Evolutionary conservation across 2,329 filamentous ascomycete genomes (phyloP).

Genomic region (Pseudogymnoascus sp.): DNA sequence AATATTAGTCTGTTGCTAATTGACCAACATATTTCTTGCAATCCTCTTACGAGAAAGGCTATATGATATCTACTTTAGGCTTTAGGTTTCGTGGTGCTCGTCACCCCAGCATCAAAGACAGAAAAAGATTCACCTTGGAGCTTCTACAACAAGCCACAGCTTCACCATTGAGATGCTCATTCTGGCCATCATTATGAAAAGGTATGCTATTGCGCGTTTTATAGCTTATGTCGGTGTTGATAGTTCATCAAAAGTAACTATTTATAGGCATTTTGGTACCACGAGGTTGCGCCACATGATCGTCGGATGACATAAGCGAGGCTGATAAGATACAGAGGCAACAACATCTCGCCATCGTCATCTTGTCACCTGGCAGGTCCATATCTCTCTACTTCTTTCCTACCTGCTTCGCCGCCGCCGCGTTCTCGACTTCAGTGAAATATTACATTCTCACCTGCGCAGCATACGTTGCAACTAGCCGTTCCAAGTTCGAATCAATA

Average conservation of each 20-base stretch:
- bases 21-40: not conserved
- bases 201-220: not conserved
- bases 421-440: not conserved
- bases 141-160: not conserved
- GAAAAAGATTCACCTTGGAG: not conserved
- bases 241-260: not conserved
- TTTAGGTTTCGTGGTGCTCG: no score
- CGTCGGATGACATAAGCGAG: slow-evolving; percentile 3
- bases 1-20: not conserved
- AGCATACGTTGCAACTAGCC: not conserved
- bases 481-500: not conserved
- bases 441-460: not conserved
- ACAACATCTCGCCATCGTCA: not conserved
- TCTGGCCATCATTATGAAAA: not conserved
- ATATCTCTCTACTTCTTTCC: not conserved
- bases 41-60: not conserved
- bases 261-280: not conserved
- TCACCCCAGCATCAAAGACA: not conserved
- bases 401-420: not conserved
- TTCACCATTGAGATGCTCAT: not conserved
- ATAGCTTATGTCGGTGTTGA: not conserved
- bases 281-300: not conserved
- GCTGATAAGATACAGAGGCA: not conserved
- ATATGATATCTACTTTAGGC: not conserved
- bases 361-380: not conserved